A percentile compares a stretch with the other conserved stretches of the same genome.
Evolutionary conservation across 2,329 filamentous ascomycete genomes (phyloP).

Genomic region (Pestalotiopsis sp.): DNA sequence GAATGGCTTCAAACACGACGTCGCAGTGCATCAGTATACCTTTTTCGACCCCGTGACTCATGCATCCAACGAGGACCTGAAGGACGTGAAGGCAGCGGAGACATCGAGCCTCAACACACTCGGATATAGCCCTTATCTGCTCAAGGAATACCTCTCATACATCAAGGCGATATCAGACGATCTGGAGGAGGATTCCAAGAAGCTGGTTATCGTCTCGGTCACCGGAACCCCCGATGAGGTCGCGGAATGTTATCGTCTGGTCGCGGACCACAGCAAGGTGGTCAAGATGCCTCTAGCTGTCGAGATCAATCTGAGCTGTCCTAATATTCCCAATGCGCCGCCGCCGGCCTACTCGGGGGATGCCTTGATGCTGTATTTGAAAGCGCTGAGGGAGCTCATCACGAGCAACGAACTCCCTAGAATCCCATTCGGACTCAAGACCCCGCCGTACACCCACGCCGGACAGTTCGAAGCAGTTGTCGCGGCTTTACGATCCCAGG

Average conservation of each 20-base stretch:
- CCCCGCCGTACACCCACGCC: slow-evolving; percentile 74
- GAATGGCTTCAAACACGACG: slow-evolving; percentile 65
- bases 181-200: slow-evolving; percentile 34
- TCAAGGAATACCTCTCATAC: slow-evolving; percentile 62
- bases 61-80: not conserved
- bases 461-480: slow-evolving; percentile 65
- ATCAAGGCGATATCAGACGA: slow-evolving; percentile 49
- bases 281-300: slow-evolving; percentile 61
- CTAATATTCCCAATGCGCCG: slow-evolving; percentile 70
- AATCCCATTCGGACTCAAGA: slow-evolving; percentile 66
- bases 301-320: slow-evolving; percentile 80
- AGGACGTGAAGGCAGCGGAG: slow-evolving; percentile 27
- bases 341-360: slow-evolving; percentile 70
- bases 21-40: slow-evolving; percentile 62
- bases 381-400: slow-evolving; percentile 38
- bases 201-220: slow-evolving; percentile 72
- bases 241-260: slow-evolving; percentile 54
- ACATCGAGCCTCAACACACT: slow-evolving; percentile 68
- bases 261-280: slow-evolving; percentile 34
- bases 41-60: slow-evolving; percentile 59
- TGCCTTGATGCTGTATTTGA: slow-evolving; percentile 59
- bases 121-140: slow-evolving; percentile 70
- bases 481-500: slow-evolving; percentile 44
- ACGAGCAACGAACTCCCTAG: slow-evolving; percentile 16
- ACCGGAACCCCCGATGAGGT: slow-evolving; percentile 67